phyloP scores from a whole-genome alignment of 2,329 filamentous ascomycete species.

The Zymoseptoria pseudotritici region DNA sequence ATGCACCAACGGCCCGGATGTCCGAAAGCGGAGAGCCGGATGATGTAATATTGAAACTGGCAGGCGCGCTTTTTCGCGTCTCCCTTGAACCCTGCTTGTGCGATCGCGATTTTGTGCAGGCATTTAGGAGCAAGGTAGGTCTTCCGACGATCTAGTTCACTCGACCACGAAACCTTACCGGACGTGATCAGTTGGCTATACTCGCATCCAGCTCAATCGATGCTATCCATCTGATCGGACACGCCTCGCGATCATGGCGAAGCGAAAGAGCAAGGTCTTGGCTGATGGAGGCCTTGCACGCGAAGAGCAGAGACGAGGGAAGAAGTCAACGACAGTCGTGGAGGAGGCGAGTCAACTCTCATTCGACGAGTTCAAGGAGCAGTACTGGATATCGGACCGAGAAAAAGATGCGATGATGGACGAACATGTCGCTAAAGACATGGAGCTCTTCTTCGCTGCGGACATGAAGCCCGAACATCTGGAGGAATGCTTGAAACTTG shows the following conservation, averaged over 20 bases:
- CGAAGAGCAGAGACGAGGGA: neutral
- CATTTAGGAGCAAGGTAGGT: neutral
- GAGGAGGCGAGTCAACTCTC: constrained; percentile 12
- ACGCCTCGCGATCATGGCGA: neutral
- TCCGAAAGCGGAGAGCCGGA: neutral
- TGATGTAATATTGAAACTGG: neutral
- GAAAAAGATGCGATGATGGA: neutral
- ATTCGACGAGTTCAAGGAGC: constrained; percentile 6
- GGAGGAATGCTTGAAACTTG: constrained; percentile 46
- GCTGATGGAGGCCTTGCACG: neutral
- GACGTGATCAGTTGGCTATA: too few relatives aligned
- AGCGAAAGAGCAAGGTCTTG: neutral
- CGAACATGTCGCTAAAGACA: neutral
- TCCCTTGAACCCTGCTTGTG: neutral
- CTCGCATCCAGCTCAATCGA: neutral
- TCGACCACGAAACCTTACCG: neutral
- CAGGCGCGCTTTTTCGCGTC: neutral
- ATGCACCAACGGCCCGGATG: neutral
- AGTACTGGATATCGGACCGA: constrained; percentile 3
- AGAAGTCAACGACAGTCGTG: constrained; percentile 3
- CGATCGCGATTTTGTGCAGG: neutral
- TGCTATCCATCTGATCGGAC: neutral
- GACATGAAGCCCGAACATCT: constrained; percentile 21
- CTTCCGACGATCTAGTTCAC: neutral
- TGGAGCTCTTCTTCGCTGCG: neutral